phyloP scores from a whole-genome alignment of 2,329 filamentous ascomycete species.

The Aspergillus clavatus region DNA sequence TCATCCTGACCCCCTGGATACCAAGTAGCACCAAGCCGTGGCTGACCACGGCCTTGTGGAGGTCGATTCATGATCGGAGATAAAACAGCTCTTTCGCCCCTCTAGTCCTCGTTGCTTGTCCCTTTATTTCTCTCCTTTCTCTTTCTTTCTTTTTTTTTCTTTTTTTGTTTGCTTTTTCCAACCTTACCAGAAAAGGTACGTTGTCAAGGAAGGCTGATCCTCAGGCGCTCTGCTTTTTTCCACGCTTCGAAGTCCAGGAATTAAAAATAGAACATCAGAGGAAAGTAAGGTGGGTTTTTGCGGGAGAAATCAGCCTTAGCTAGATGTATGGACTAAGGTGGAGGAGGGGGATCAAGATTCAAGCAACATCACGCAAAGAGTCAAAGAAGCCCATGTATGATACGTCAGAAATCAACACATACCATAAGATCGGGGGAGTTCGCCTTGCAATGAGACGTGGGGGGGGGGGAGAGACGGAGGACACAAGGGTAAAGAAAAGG shows the following conservation, averaged over 20 bases:
- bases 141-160: not conserved
- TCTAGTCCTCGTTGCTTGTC: too few species aligned
- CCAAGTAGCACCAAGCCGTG: slow-evolving; percentile 57
- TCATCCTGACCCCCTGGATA: slow-evolving; percentile 64
- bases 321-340: not conserved
- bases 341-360: not conserved
- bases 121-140: too few species aligned
- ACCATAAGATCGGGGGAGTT: too few species aligned
- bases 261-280: not conserved
- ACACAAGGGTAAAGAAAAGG: too few species aligned
- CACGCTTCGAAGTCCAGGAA: not conserved
- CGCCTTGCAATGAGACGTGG: too few species aligned
- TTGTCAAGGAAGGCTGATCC: not conserved
- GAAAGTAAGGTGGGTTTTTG: not conserved
- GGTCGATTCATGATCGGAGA: slow-evolving; percentile 32
- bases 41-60: slow-evolving; percentile 37
- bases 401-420: too few species aligned
- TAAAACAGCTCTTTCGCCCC: not conserved
- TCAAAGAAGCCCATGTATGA: too few species aligned
- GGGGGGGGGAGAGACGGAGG: too few species aligned
- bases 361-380: not conserved
- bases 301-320: not conserved
- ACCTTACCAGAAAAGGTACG: not conserved
- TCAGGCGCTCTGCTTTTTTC: not conserved
- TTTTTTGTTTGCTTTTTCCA: not conserved